phyloP scores from a whole-genome alignment of 805 yeast genomes.

The Cyberlindnera xylosilytica region DNA sequence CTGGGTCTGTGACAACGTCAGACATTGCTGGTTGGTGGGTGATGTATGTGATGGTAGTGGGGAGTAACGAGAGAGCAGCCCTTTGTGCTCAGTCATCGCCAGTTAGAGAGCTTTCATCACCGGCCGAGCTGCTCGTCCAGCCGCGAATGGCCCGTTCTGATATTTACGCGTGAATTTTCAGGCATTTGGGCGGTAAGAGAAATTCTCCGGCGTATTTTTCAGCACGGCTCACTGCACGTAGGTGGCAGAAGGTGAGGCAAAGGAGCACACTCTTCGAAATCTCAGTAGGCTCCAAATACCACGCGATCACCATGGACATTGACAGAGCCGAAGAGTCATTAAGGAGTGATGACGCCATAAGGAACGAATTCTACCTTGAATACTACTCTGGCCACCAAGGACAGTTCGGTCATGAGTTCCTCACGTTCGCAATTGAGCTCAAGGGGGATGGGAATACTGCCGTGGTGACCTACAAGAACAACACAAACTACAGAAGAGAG shows the following conservation, averaged over 20 bases:
- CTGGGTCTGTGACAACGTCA: constrained; percentile 41
- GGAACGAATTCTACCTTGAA: constrained; percentile 33
- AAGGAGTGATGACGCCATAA: no score
- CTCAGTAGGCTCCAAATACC: no score
- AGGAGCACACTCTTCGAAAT: no score
- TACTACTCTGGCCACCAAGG: constrained; percentile 45
- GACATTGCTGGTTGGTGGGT: constrained; percentile 12
- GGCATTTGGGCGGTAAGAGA: no score
- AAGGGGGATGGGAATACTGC: constrained; percentile 31
- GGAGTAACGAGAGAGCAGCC: background rate
- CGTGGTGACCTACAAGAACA: constrained; percentile 40
- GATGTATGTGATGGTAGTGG: background rate
- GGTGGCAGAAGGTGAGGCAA: no score
- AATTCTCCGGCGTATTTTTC: background rate
- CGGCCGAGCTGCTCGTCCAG: background rate
- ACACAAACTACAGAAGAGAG: constrained; percentile 43
- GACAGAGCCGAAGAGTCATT: no score
- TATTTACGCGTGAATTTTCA: constrained; percentile 2
- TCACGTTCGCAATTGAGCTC: constrained; percentile 35
- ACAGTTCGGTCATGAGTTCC: constrained; percentile 43
- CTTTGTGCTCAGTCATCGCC: background rate
- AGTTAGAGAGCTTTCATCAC: background rate
- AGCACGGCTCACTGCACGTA: background rate
- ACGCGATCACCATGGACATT: no score
- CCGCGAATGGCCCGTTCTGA: constrained; percentile 4